These are phyloP conservation scores for Gnaphalium uliginosum DNA, from an alignment of 129 eudicot genomes.

Conservation along the genomic window DNA sequence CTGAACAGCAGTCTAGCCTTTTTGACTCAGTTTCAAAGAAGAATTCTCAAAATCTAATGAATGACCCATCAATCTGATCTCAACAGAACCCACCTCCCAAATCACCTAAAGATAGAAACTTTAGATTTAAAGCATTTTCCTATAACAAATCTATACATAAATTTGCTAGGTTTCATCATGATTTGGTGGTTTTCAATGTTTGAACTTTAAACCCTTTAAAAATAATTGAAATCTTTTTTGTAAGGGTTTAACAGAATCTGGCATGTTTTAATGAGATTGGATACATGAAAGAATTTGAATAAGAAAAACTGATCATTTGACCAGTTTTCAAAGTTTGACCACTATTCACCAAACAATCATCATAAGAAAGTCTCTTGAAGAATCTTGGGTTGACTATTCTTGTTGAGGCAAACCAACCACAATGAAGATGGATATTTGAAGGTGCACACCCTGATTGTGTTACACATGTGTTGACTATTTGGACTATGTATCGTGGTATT, in stretches of 20 bases:
- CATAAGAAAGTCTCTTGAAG: constrained; percentile 65
- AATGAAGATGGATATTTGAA: constrained; percentile 69
- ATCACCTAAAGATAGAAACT: constrained; percentile 29
- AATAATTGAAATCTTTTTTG: constrained; percentile 13
- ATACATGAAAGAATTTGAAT: constrained; percentile 68
- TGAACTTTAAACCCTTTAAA: constrained; percentile 5
- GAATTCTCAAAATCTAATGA: constrained; percentile 38
- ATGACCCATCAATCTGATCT: constrained; percentile 36
- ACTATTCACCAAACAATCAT: constrained; percentile 66
- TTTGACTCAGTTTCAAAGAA: constrained; percentile 19
- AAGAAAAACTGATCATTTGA: constrained; percentile 64
- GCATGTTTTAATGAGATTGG: constrained; percentile 63
- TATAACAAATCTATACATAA: constrained; percentile 1
- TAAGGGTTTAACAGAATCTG: constrained; percentile 44
- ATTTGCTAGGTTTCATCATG: constrained; percentile 13
- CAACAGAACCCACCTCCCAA: constrained; percentile 24
- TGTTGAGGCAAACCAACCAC: constrained; percentile 83
- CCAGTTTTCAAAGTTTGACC: constrained; percentile 53
- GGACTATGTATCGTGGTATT: constrained; percentile 65
- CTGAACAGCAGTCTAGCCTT: constrained; percentile 21
- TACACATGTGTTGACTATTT: constrained; percentile 69
- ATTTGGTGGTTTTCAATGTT: constrained; percentile 14
- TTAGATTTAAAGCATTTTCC: constrained; percentile 20
- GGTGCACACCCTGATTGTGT: constrained; percentile 59
- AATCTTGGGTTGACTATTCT: constrained; percentile 64